phyloP scores from a whole-genome alignment of 23 red algal genomes.

The Gracilaria gracilis region DNA sequence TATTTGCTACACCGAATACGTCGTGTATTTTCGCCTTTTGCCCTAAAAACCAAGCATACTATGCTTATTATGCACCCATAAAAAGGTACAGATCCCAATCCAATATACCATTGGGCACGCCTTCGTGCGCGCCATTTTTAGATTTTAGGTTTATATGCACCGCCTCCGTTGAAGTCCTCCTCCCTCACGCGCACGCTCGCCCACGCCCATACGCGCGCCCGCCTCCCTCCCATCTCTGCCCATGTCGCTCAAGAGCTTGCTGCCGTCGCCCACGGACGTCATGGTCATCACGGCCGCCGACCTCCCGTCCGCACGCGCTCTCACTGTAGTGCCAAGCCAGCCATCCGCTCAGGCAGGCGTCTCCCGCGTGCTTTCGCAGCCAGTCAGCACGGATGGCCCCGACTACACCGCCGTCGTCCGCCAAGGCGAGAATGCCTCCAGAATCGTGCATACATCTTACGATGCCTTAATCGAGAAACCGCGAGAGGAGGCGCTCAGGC shows the following conservation, averaged over 20 bases:
- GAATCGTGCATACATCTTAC: slow-evolving; percentile 67
- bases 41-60: too few species aligned
- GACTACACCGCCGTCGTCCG: slow-evolving; percentile 73
- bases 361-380: slow-evolving; percentile 27
- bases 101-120: too few species aligned
- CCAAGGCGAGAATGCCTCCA: slow-evolving; percentile 61
- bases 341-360: slow-evolving; percentile 20
- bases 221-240: not conserved
- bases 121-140: too few species aligned
- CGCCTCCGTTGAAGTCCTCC: too few species aligned
- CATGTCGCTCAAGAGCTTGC: slow-evolving; percentile 45
- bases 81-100: too few species aligned
- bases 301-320: not conserved
- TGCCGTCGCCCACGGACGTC: slow-evolving; percentile 45
- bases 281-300: slow-evolving; percentile 7
- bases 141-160: slow-evolving; percentile 20
- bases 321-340: slow-evolving; percentile 20
- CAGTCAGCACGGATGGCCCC: slow-evolving; percentile 20
- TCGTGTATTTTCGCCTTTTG: too few species aligned
- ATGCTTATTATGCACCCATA: too few species aligned
- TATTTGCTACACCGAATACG: too few species aligned
- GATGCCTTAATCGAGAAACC: slow-evolving; percentile 71
- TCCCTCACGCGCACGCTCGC: not conserved
- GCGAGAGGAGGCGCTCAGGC: slow-evolving; percentile 30
- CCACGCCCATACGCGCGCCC: not conserved